Conservation (phyloP, 148 eudicot genomes). For the Amaranthus cruentus region DNA sequence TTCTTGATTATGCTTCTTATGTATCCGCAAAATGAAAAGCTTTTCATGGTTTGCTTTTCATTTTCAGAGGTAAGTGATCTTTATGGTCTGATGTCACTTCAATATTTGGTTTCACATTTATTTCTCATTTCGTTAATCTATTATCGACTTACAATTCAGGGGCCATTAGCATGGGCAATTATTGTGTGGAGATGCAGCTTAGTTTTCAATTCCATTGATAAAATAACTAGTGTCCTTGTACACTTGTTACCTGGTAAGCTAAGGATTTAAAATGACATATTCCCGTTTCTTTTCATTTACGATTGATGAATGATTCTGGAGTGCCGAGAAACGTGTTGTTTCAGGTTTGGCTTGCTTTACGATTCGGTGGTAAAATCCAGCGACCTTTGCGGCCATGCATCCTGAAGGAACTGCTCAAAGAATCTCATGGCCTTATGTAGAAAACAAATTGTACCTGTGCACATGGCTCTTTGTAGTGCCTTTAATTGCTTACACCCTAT, state of each 20-base stretch:
- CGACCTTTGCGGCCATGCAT: slow-evolving; percentile 81
- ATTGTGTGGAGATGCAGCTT: slow-evolving; percentile 97
- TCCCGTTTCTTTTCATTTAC: not conserved
- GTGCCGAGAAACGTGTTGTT: not conserved
- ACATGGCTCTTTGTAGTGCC: slow-evolving; percentile 91
- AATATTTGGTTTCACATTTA: not conserved
- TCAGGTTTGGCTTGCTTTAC: slow-evolving; percentile 95
- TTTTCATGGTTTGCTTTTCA: slow-evolving; percentile 96
- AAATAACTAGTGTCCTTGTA: slow-evolving; percentile 91
- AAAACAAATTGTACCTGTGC: slow-evolving; percentile 58
- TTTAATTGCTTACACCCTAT: slow-evolving; percentile 68
- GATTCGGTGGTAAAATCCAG: slow-evolving; percentile 95
- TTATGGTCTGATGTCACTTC: not conserved
- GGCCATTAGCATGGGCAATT: slow-evolving; percentile 96
- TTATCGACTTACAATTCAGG: slow-evolving; percentile 40
- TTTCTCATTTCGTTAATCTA: not conserved
- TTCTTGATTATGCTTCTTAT: slow-evolving; percentile 76
- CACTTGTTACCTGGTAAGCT: slow-evolving; percentile 91
- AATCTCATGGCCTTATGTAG: slow-evolving; percentile 84
- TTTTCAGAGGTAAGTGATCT: slow-evolving; percentile 77
- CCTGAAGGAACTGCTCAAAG: slow-evolving; percentile 69
- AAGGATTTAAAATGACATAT: not conserved
- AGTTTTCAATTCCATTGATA: slow-evolving; percentile 89
- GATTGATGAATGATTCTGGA: too few species aligned
- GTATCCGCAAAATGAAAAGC: slow-evolving; percentile 80